Conservation (phyloP, 1,284 basidiomycete species). For the Melampsora allii-populina region DNA sequence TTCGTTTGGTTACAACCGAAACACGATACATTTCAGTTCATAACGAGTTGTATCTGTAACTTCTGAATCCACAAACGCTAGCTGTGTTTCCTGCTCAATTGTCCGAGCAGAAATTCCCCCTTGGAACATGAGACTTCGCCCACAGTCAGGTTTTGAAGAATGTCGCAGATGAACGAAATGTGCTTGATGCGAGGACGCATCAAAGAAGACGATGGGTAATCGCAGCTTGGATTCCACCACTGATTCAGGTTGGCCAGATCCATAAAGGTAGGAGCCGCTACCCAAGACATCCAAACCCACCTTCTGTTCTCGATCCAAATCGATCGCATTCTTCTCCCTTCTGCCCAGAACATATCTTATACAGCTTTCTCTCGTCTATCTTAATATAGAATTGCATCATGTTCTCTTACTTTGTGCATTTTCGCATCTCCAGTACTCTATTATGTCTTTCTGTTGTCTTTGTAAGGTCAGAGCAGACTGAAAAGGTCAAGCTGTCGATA, state of each 20-base stretch:
- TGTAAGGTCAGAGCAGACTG: constrained; percentile 4
- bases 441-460: constrained; percentile 5
- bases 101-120: background rate
- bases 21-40: constrained; percentile 1
- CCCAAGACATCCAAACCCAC: background rate
- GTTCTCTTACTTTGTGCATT: background rate
- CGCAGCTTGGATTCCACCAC: background rate
- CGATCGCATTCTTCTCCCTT: background rate
- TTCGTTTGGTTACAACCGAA: background rate
- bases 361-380: background rate
- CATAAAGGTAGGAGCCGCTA: background rate
- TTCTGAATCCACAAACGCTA: background rate
- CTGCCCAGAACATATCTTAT: background rate
- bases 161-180: background rate
- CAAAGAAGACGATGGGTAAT: background rate
- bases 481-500: constrained; percentile 39
- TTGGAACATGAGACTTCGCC: background rate
- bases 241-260: background rate
- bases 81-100: background rate
- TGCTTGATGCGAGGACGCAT: background rate
- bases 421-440: background rate
- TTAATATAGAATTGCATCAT: background rate
- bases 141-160: background rate
- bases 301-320: background rate
- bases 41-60: background rate